Base-by-base conservation (phyloP, 2,329 filamentous ascomycete genomes). In the Aspergillus awamori region DNA sequence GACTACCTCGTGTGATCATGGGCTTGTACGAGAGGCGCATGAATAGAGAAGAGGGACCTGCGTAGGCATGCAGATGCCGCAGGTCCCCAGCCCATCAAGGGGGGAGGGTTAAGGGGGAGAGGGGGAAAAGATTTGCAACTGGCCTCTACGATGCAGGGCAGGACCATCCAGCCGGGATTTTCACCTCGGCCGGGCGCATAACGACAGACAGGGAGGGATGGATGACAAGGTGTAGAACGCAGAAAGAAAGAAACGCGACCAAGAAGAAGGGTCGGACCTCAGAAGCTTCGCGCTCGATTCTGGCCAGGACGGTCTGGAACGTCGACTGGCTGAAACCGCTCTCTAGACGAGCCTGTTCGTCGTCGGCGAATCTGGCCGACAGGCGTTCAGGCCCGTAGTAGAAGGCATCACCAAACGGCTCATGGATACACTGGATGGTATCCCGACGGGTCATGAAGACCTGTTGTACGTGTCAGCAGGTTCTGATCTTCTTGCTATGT, bases 381-480 rank as follows among this genome's bases (percentile, higher is more conserved):
- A 98, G 84, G 69, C 92, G 86, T 80, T 99, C 95, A 6, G 94
- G 93, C 56, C 95, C 94, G 74, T 90, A 98, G 81, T 98, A 98
- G 75, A 94, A 98, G 63, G 93, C 91, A 79, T 98, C 95, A 57
- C 94, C 94, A 78, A 98, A 98, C 5, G 95, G 95, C 81, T 99
- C 95, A 77, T 98, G 95, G 69, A 95, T 84, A 75, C 92, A 96
- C 70, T 89, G 84, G 62, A 98, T 85, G 57, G 84, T 88, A 72
- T 96, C 89, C 69, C 86, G 86, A 68, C 92, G 90, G 70, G 93
- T 97, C 94, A 98, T 97, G 78, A 99, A 98, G 67, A 98, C 93
- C 91, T 95, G 49, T 63, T 59, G 65, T 59, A 30, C 54, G 48
- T 17, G 39, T 15, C 33, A 47, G 41, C 13, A 36, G 33, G 33